Evolutionary conservation across 345 rosid species (phyloP).

Genomic region (Bretschneidera sinensis): DNA sequence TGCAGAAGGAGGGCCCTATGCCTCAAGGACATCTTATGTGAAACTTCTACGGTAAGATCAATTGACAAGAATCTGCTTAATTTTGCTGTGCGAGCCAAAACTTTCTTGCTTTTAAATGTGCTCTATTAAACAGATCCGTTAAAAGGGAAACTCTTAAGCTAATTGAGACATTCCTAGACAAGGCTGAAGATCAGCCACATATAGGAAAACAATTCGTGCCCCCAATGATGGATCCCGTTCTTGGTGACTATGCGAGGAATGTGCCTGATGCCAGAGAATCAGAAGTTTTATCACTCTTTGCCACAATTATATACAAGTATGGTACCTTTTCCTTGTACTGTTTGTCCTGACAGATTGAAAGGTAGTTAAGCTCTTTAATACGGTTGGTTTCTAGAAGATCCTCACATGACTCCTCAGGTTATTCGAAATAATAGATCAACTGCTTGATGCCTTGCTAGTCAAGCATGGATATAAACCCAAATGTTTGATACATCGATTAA

Average conservation of each 20-base stretch:
- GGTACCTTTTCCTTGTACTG: constrained; percentile 4
- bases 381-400: too few relatives aligned
- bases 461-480: too few relatives aligned
- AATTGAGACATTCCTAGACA: constrained; percentile 96
- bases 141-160: constrained; percentile 98
- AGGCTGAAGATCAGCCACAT: constrained; percentile 98
- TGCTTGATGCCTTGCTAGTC: too few relatives aligned
- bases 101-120: constrained; percentile 6
- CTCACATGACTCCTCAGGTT: too few relatives aligned
- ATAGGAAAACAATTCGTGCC: constrained; percentile 98
- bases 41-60: constrained; percentile 74
- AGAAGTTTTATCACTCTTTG: constrained; percentile 94
- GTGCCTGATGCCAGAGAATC: constrained; percentile 99
- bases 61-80: constrained; percentile 9
- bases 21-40: constrained; percentile 85
- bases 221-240: constrained; percentile 98
- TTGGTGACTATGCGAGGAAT: constrained; percentile 95
- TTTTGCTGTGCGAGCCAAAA: neutral
- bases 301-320: constrained; percentile 97
- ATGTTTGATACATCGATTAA: too few relatives aligned
- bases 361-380: too few relatives aligned
- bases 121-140: constrained; percentile 63
- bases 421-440: too few relatives aligned
- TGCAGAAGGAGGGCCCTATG: constrained; percentile 89
- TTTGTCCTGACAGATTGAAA: too few relatives aligned